Conservation (phyloP, 2,329 filamentous ascomycete genomes). For the Ceratocystis destructans region DNA sequence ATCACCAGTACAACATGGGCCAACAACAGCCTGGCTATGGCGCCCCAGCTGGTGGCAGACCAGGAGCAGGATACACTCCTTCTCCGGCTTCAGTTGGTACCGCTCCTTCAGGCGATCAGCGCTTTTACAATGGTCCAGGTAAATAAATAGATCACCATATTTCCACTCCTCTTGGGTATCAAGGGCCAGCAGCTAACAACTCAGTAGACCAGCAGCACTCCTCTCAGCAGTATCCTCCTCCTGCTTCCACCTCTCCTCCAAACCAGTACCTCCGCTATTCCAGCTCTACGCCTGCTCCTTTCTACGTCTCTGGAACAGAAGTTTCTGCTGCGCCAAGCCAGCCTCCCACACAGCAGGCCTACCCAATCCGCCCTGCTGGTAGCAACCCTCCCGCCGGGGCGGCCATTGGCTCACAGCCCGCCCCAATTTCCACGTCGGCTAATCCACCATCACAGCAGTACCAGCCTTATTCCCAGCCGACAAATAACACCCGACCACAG, state of each 20-base stretch:
- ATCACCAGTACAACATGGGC: conserved; percentile 52
- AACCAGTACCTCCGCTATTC: conserved; percentile 43
- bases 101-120: conserved; percentile 34
- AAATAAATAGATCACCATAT: background rate
- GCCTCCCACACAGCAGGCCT: conserved; percentile 31
- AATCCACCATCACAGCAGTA: conserved; percentile 32
- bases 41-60: conserved; percentile 20
- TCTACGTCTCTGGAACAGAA: conserved; percentile 50
- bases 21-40: conserved; percentile 37
- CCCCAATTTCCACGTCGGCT: conserved; percentile 37
- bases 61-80: conserved; percentile 21
- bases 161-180: background rate
- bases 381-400: conserved; percentile 27
- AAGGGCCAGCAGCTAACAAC: background rate
- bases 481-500: conserved; percentile 42
- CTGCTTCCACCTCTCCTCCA: conserved; percentile 32
- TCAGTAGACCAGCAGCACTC: conserved; percentile 30
- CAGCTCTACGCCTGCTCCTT: conserved; percentile 41
- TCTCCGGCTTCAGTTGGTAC: conserved; percentile 51
- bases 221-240: background rate
- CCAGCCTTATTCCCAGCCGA: conserved; percentile 37
- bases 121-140: conserved; percentile 18
- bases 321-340: conserved; percentile 30
- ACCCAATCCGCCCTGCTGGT: conserved; percentile 31
- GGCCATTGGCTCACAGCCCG: background rate